These are phyloP conservation scores for Ophiostoma novo-ulmi DNA, from an alignment of 2,329 filamentous ascomycete genomes.

Conservation along the genomic window DNA sequence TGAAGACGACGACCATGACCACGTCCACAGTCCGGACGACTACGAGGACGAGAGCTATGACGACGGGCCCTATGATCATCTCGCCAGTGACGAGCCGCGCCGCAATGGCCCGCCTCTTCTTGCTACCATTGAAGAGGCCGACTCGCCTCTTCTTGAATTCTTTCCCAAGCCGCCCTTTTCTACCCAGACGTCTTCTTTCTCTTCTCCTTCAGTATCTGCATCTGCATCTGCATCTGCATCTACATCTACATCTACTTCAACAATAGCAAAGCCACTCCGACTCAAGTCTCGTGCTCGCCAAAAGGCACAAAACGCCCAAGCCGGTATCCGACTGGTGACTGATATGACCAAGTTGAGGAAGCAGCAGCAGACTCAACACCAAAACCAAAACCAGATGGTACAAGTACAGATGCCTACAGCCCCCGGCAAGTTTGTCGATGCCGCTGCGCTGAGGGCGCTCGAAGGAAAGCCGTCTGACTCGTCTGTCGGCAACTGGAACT, in stretches of 20 bases:
- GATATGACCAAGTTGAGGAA: conserved; percentile 54
- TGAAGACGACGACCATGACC: background rate
- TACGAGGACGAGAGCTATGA: conserved; percentile 16
- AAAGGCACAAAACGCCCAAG: conserved; percentile 55
- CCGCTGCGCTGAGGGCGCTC: conserved; percentile 55
- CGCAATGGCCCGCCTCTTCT: conserved; percentile 14
- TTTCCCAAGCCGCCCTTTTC: background rate
- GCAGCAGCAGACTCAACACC: conserved; percentile 37
- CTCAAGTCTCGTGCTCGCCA: conserved; percentile 58
- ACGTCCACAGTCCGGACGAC: background rate
- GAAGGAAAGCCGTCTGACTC: conserved; percentile 52
- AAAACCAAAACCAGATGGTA: conserved; percentile 33
- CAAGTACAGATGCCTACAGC: conserved; percentile 30
- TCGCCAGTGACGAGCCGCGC: background rate
- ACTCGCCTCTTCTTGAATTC: background rate
- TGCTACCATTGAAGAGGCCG: conserved; percentile 20
- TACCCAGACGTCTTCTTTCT: background rate
- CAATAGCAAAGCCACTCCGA: conserved; percentile 38
- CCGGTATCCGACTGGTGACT: conserved; percentile 64
- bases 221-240: background rate
- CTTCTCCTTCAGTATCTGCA: background rate
- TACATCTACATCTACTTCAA: conserved; percentile 33
- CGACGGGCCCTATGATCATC: conserved; percentile 39
- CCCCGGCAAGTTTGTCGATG: conserved; percentile 51
- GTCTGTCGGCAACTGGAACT: conserved; percentile 54